phyloP scores from a whole-genome alignment of 2,329 filamentous ascomycete genomes.

The Podosphaera leucotricha region DNA sequence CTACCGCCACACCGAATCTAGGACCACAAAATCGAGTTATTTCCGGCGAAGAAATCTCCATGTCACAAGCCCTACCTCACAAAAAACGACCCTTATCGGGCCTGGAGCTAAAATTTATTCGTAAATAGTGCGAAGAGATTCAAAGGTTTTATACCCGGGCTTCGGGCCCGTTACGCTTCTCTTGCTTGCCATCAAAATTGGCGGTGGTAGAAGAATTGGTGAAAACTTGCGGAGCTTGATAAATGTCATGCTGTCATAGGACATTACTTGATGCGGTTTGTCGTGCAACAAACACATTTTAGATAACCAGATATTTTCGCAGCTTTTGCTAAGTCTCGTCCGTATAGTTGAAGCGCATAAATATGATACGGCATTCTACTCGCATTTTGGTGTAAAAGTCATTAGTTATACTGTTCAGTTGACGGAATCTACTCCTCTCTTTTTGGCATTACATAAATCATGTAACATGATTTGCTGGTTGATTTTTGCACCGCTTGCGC shows the following conservation, averaged over 20 bases:
- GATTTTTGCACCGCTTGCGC: not conserved
- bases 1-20: not conserved
- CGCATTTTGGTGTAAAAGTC: not conserved
- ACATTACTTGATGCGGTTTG: not conserved
- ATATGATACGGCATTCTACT: not conserved
- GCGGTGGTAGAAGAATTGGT: not conserved
- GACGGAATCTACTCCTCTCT: not conserved
- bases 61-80: not conserved
- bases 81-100: not conserved
- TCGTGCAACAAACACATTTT: not conserved
- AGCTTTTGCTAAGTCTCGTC: not conserved
- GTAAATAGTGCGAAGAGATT: constrained; percentile 1
- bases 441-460: constrained; percentile 2
- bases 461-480: not conserved
- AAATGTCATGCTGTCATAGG: not conserved
- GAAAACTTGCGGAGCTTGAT: constrained; percentile 1
- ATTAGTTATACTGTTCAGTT: not conserved
- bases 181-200: not conserved
- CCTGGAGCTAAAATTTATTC: not conserved
- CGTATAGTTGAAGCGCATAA: not conserved
- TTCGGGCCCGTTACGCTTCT: not conserved
- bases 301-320: not conserved
- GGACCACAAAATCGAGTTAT: not conserved
- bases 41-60: not conserved
- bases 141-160: constrained; percentile 2